Evolutionary conservation across 2,329 filamentous ascomycete species (phyloP).

Genomic region (Fusarium palustre): DNA sequence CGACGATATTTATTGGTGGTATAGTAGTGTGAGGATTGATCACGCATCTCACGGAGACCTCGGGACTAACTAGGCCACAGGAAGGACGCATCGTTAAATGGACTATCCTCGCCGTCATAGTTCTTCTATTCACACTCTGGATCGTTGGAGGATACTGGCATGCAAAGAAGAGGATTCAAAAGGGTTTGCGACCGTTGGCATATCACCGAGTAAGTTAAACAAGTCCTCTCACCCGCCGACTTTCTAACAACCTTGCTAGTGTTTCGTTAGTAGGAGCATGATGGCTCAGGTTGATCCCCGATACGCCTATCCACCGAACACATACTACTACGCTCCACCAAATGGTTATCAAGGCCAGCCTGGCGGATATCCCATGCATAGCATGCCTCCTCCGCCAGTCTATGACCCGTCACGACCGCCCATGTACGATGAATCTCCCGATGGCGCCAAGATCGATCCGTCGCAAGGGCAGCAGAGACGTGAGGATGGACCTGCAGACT

Average conservation of each 20-base stretch:
- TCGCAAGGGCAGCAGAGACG: slow-evolving; percentile 54
- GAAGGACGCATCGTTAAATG: slow-evolving; percentile 77
- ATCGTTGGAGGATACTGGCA: slow-evolving; percentile 77
- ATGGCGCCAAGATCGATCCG: slow-evolving; percentile 66
- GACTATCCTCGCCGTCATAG: slow-evolving; percentile 72
- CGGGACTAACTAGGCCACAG: slow-evolving; percentile 52
- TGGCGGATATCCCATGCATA: slow-evolving; percentile 47
- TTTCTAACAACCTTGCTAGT: slow-evolving; percentile 53
- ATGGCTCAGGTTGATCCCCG: slow-evolving; percentile 61
- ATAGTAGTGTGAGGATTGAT: slow-evolving; percentile 44
- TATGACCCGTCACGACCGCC: slow-evolving; percentile 70
- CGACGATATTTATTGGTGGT: slow-evolving; percentile 48
- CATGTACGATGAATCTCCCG: slow-evolving; percentile 64
- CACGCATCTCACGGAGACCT: not conserved
- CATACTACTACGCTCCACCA: slow-evolving; percentile 55
- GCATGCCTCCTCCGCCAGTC: slow-evolving; percentile 65
- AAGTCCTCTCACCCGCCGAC: not conserved
- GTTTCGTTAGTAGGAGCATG: slow-evolving; percentile 62
- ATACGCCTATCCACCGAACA: slow-evolving; percentile 59
- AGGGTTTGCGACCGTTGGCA: slow-evolving; percentile 71
- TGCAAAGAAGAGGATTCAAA: slow-evolving; percentile 73
- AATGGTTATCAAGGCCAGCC: slow-evolving; percentile 41
- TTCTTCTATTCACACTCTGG: slow-evolving; percentile 69
- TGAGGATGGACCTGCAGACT: slow-evolving; percentile 38
- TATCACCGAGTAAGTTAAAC: slow-evolving; percentile 73